phyloP scores from a whole-genome alignment of 257 asterid species.

The Gynochthodes officinalis region DNA sequence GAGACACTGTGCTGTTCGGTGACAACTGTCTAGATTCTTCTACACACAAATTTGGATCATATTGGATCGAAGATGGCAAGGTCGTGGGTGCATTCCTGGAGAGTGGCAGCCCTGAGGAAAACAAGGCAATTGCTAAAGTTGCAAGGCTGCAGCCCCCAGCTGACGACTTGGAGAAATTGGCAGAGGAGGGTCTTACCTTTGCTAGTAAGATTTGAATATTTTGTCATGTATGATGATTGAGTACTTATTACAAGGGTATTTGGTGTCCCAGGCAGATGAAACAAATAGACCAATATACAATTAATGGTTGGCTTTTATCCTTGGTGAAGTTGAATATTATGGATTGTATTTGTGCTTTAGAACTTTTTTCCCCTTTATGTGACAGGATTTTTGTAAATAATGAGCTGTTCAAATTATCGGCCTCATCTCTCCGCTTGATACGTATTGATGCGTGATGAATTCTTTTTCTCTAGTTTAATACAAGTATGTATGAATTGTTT shows the following conservation, averaged over 20 bases:
- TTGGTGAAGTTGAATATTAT: neutral
- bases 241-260: too few species aligned
- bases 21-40: slow-evolving; percentile 63
- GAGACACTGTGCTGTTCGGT: slow-evolving; percentile 73
- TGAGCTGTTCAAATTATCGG: neutral
- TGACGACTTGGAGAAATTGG: slow-evolving; percentile 54
- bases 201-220: slow-evolving; percentile 55
- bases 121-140: slow-evolving; percentile 77
- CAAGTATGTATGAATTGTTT: too few species aligned
- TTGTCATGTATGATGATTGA: neutral
- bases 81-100: slow-evolving; percentile 80
- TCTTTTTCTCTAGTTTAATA: neutral
- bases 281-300: neutral
- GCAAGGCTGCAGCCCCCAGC: slow-evolving; percentile 73
- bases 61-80: slow-evolving; percentile 87
- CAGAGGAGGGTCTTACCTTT: slow-evolving; percentile 63
- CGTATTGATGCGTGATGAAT: neutral
- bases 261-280: neutral
- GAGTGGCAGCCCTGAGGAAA: slow-evolving; percentile 85
- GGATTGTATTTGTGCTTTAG: neutral
- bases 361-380: neutral
- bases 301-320: neutral
- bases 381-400: neutral
- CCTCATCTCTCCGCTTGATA: neutral
- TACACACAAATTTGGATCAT: slow-evolving; percentile 79